Conservation (phyloP, 1,139 yeast genomes). For the Scheffersomyces segobiensis region DNA sequence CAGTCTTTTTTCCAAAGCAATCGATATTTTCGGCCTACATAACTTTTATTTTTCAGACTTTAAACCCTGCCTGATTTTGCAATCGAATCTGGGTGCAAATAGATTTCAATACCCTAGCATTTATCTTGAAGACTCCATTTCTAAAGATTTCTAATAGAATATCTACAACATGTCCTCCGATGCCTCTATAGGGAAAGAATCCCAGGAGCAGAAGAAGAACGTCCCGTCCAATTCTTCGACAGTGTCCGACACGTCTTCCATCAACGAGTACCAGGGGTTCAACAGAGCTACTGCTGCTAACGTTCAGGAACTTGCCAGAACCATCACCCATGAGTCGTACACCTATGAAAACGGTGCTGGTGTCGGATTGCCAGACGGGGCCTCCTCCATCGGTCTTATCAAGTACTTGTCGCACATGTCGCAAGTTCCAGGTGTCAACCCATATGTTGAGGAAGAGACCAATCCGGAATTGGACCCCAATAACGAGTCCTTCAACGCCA, state of each 20-base stretch:
- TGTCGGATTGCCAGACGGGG: conserved; percentile 6
- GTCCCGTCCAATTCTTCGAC: background rate
- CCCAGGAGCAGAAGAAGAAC: background rate
- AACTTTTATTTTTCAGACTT: background rate
- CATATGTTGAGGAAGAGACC: conserved; percentile 21
- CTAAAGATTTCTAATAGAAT: background rate
- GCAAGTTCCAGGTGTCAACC: conserved; percentile 50
- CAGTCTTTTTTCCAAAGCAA: background rate
- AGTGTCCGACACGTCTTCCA: conserved; percentile 16
- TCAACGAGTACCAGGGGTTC: conserved; percentile 42
- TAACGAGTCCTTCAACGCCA: conserved; percentile 58
- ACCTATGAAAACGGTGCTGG: conserved; percentile 4
- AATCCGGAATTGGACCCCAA: conserved; percentile 28
- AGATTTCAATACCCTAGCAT: background rate
- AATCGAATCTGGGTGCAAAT: background rate
- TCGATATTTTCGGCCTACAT: background rate
- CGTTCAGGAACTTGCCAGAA: conserved; percentile 65
- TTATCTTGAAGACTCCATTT: too few species aligned
- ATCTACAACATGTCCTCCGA: background rate
- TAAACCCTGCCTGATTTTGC: background rate
- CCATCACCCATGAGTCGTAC: conserved; percentile 32
- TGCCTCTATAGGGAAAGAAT: background rate
- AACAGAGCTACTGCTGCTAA: conserved; percentile 24
- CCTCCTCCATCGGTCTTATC: conserved; percentile 18
- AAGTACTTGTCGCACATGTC: conserved; percentile 50